Conservation (phyloP, 1,139 yeast genomes). For the Blastobotrys persicus region DNA sequence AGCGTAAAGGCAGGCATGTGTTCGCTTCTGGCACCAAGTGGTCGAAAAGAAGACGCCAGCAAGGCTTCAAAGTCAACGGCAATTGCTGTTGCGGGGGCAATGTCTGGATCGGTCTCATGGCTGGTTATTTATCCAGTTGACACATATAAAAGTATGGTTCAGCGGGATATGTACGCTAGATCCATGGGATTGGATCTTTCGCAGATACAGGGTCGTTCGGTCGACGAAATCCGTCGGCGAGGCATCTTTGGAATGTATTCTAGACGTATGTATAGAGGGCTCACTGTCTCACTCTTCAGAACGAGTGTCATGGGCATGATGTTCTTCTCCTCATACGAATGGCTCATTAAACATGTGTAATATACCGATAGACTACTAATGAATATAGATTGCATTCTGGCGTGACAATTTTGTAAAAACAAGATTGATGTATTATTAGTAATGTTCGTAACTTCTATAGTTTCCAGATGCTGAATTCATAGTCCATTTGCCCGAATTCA, state of each 20-base stretch:
- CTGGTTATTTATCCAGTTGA: constrained; percentile 73
- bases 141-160: constrained; percentile 71
- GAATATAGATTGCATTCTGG: background rate
- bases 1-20: constrained; percentile 48
- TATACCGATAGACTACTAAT: background rate
- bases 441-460: background rate
- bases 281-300: constrained; percentile 69
- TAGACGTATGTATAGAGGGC: constrained; percentile 65
- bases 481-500: constrained; percentile 62
- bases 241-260: constrained; percentile 33
- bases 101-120: constrained; percentile 77
- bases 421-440: background rate
- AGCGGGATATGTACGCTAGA: constrained; percentile 67
- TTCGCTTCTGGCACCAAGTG: constrained; percentile 26
- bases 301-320: constrained; percentile 72
- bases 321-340: constrained; percentile 72
- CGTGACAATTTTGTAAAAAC: too few relatives aligned
- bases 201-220: constrained; percentile 33
- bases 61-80: constrained; percentile 38
- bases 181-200: constrained; percentile 53
- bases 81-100: constrained; percentile 69
- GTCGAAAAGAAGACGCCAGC: constrained; percentile 9
- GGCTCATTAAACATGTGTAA: constrained; percentile 23
- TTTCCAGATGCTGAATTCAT: constrained; percentile 8
- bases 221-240: constrained; percentile 27